A percentile compares a stretch with the other conserved stretches of the same genome.
These are phyloP conservation scores for Myxozyma mucilagina DNA, from an alignment of 805 yeast species.

Conservation along the genomic window DNA sequence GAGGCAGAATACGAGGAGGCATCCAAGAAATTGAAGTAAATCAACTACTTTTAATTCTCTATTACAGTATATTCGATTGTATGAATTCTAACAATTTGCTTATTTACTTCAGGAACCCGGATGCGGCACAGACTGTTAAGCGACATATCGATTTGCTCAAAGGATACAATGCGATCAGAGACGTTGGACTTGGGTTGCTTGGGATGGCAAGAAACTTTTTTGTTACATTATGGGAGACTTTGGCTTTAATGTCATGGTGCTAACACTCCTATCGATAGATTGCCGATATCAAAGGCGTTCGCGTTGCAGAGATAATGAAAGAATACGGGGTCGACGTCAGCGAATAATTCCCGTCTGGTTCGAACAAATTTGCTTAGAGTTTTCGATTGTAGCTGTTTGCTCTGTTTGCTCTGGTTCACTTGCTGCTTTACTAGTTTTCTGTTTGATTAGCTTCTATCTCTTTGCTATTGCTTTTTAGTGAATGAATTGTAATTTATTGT, in stretches of 20 bases:
- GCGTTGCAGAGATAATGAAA: conserved; percentile 22
- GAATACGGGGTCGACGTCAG: conserved; percentile 20
- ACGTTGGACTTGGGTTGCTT: conserved; percentile 57
- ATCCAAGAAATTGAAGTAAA: conserved; percentile 19
- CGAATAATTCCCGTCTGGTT: conserved; percentile 7
- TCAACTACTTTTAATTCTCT: not conserved
- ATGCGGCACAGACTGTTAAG: conserved; percentile 51
- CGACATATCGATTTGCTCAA: conserved; percentile 55
- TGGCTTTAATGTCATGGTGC: not conserved
- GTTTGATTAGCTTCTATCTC: no score
- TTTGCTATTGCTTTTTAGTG: not conserved
- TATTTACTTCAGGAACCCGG: conserved; percentile 24
- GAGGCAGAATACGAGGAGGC: conserved; percentile 22
- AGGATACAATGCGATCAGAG: conserved; percentile 63
- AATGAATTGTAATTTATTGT: not conserved
- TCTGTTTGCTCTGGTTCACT: not conserved
- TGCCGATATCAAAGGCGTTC: conserved; percentile 25
- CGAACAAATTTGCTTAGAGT: not conserved
- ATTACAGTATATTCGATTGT: not conserved
- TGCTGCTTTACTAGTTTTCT: no score
- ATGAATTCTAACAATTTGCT: not conserved
- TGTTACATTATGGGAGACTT: not conserved
- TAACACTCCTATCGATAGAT: conserved; percentile 11
- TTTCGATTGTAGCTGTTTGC: not conserved
- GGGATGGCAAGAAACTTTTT: conserved; percentile 46